Evolutionary conservation across 2,329 filamentous ascomycete species (phyloP).

Genomic region (Phoma sp.): DNA sequence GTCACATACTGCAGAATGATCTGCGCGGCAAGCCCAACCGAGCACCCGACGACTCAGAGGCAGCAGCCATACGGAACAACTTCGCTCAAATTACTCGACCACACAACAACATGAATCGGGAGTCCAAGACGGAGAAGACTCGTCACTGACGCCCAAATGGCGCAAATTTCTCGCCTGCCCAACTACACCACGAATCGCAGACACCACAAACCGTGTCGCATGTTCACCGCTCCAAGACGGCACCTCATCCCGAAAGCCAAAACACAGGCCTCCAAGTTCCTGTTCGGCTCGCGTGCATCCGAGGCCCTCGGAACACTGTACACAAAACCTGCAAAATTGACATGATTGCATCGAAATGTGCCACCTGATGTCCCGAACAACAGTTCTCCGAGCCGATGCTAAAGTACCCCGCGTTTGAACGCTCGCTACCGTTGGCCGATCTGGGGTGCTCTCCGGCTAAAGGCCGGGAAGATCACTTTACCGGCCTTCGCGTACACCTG

Average conservation of each 20-base stretch:
- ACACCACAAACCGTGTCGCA: background rate
- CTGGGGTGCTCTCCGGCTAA: conserved; percentile 7
- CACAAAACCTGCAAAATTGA: background rate
- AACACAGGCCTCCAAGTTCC: background rate
- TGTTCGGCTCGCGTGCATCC: background rate
- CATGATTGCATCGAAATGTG: background rate
- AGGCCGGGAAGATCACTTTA: conserved; percentile 5
- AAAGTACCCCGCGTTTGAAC: conserved; percentile 15
- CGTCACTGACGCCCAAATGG: conserved; percentile 1
- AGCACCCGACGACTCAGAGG: conserved; percentile 10
- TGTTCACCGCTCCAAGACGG: background rate
- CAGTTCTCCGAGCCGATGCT: conserved; percentile 2
- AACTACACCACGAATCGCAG: background rate
- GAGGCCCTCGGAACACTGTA: background rate
- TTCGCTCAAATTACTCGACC: conserved; percentile 17
- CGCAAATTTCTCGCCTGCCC: background rate
- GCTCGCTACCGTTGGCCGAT: conserved; percentile 3
- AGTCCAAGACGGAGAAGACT: background rate
- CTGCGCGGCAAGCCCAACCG: background rate
- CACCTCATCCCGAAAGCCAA: background rate
- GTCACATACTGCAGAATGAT: background rate
- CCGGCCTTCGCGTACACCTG: background rate
- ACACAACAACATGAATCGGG: conserved; percentile 7
- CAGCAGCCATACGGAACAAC: conserved; percentile 2
- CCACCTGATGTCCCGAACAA: background rate